Evolutionary conservation across 306 rosid species (phyloP), one percentile per base, ranked within the genome.

Genomic region (Purshia tridentata): DNA sequence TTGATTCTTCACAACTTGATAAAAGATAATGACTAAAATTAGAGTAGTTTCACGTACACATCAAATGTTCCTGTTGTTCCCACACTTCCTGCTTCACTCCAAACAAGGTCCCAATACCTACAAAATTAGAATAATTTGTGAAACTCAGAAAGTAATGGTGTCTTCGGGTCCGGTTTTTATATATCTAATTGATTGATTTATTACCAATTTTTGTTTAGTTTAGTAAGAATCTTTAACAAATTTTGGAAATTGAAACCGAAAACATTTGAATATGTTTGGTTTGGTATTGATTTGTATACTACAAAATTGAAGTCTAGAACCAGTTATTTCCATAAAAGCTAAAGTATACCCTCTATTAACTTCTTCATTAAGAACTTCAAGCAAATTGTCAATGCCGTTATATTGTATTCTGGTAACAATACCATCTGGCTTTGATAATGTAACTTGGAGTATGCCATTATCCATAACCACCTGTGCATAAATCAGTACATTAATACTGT

Each of bases 41-140:
- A 58, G 18, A 58, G n/a, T 10, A 62, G 4, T 37, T 3, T 44
- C 29, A 65, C 88, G 22, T 84, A 90, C 98, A 81, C 86, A 70
- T 93, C 97, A 78, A 67, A 89, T 63, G n/a, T 76, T 54, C 97
- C 96, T 1, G 80, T 72, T 69, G 95, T 86, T 76, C 84, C 81
- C 15, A 81, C 42, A 73, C 83, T 84, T 53, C 83, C 52, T 6
- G 91, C 68, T 50, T 86, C 52, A 83, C 81, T 87, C 97, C 98
- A 93, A 44, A 88, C 92, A 82, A 93, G 91, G 84, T 93, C 98
- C 97, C 97, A 93, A 59, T 93, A 93, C 83, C 98, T 93, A 40
- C 50, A 76, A 9, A 76, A 3, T 29, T 29, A 3, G 35, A 29
- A 29, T 29, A 29, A 29, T 29, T 29, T 3, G 35, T 29, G 35